Base-by-base conservation (phyloP, 2,329 filamentous ascomycete species). In the Microsporum ferrugineum region DNA sequence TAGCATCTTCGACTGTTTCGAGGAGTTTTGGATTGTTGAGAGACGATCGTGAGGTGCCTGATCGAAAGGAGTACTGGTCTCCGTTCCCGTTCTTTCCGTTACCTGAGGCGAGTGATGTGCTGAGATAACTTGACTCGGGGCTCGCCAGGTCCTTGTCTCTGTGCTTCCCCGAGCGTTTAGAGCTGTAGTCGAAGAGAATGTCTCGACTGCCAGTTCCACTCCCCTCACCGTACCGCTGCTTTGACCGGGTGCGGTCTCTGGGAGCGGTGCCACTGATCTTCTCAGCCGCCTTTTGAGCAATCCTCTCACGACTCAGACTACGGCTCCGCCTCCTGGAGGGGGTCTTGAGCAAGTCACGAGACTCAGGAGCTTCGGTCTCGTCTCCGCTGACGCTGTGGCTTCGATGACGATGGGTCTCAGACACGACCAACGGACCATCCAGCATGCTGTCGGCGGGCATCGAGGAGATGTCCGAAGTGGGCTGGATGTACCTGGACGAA, bases 1-100 rank as follows among this genome's bases (percentile, higher is more conserved):
- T 95, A 12, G 91, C 91, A 75, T 96, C 91, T 75, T 96, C 91
- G 2, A 96, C 91, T 0, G 91, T 94, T 69, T 94, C 89, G 1
- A 96, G 81, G 1, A 96, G 77, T 70, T 90, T 94, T 0, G 91
- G 91, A 69, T 96, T 96, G 75, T 95, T 95, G 71, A 95, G 89
- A 0, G 89, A 92, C 2, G 89, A 89, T 62, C 81, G 82, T 17
- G 81, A 83, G 38, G 78, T 79, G 39, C 80, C 80, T 34, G 83
- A 85, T 41, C 78, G 78, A 65, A 82, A 81, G 6, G 85, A 87
- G 63, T 81, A 79, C 60, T 79, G 76, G 67, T 84, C 81, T 14
- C 76, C 79, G 39, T 79, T 78, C 31, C 51, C 51, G 12, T 3
- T n/a, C 31, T 55, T 55, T 7, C 51, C 51, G 5, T 34, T 53